phyloP scores from a whole-genome alignment of 2,329 filamentous ascomycete species.

The Alternaria incomplexa region DNA sequence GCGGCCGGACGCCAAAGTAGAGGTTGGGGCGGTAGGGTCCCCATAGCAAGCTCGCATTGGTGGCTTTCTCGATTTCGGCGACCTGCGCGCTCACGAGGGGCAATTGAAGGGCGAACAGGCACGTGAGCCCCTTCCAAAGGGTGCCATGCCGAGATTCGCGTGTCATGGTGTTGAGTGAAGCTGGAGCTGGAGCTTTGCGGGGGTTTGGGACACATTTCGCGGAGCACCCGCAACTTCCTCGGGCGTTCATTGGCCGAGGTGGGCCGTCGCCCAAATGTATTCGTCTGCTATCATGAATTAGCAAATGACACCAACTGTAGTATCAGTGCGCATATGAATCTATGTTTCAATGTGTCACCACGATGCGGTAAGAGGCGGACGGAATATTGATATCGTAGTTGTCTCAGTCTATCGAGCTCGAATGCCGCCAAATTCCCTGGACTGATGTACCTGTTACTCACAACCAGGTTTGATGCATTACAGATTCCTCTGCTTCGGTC shows the following conservation, averaged over 20 bases:
- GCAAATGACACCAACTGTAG: too few relatives aligned
- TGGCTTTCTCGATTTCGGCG: constrained; percentile 53
- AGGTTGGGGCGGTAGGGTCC: constrained; percentile 92
- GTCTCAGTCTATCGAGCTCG: not conserved
- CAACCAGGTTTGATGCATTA: too few relatives aligned
- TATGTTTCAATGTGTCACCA: too few relatives aligned
- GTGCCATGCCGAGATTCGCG: constrained; percentile 28
- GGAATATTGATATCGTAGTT: not conserved
- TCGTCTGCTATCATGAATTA: not conserved
- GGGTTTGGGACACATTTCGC: constrained; percentile 35
- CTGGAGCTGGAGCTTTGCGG: constrained; percentile 8
- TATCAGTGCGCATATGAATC: too few relatives aligned
- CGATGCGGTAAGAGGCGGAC: not conserved
- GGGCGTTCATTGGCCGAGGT: constrained; percentile 25
- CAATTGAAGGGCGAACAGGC: constrained; percentile 32
- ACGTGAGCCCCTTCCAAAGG: constrained; percentile 28
- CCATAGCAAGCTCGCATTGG: constrained; percentile 90
- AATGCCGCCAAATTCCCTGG: not conserved
- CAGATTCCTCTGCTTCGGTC: too few relatives aligned
- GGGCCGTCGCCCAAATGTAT: not conserved
- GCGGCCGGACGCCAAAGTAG: constrained; percentile 88
- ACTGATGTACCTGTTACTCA: not conserved
- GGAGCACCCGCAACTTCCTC: constrained; percentile 16
- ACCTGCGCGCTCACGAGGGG: constrained; percentile 38
- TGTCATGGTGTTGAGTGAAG: constrained; percentile 32